Conservation (phyloP, 176 grass and related monocot species). For the Saccharum spontaneum region DNA sequence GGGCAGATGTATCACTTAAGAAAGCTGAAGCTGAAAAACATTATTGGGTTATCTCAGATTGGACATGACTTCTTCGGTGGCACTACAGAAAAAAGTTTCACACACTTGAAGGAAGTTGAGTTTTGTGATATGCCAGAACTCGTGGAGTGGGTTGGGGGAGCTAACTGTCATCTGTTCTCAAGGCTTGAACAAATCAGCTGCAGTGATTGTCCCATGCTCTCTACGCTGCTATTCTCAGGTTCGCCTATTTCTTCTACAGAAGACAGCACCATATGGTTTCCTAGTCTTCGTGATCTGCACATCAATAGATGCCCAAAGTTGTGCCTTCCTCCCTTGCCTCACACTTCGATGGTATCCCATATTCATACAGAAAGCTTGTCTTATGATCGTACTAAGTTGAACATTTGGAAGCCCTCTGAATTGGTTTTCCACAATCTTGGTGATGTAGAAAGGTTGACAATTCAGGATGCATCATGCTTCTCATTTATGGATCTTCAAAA, state of each 20-base stretch:
- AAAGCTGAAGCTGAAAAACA: neutral
- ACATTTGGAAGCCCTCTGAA: neutral
- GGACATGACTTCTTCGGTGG: neutral
- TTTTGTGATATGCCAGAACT: neutral
- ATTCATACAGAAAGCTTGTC: rapidly evolving
- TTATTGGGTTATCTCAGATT: neutral
- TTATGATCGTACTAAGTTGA: rapidly evolving
- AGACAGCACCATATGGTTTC: neutral
- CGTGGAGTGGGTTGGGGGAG: neutral
- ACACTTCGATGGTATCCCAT: neutral
- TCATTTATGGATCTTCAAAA: neutral
- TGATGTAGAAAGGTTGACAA: neutral
- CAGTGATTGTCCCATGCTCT: neutral
- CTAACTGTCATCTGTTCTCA: neutral
- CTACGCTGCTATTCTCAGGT: neutral
- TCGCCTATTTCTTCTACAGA: neutral
- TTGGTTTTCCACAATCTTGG: constrained; percentile 2
- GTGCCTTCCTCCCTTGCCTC: neutral
- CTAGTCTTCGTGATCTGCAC: rapidly evolving
- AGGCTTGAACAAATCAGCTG: neutral
- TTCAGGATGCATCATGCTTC: rapidly evolving
- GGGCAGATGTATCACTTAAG: neutral
- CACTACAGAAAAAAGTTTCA: neutral
- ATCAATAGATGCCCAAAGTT: neutral
- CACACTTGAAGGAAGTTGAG: neutral